Conservation (phyloP, 768 basidiomycete genomes). For the Lactarius vividus region DNA sequence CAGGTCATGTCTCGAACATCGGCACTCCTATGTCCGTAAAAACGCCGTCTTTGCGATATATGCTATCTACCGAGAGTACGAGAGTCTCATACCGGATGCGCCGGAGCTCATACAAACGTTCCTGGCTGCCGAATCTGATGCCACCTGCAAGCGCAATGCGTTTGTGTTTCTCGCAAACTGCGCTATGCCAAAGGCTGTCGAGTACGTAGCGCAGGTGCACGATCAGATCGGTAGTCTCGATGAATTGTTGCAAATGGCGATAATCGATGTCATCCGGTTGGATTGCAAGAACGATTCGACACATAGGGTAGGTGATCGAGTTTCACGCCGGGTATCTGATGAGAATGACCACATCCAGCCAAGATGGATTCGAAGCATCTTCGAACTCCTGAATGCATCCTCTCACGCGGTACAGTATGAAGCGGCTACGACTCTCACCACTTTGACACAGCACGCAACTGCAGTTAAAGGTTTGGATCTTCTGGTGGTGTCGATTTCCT, state of each 20-base stretch:
- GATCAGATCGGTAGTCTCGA: conserved; percentile 82
- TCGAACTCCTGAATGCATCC: conserved; percentile 83
- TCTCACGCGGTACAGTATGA: conserved; percentile 97
- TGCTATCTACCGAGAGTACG: conserved; percentile 91
- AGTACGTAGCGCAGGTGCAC: conserved; percentile 83
- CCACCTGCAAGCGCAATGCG: conserved; percentile 95
- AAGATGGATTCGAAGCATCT: conserved; percentile 92
- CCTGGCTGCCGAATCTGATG: conserved; percentile 92
- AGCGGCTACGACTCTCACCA: conserved; percentile 91
- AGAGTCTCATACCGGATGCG: conserved; percentile 93
- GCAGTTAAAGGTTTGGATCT: conserved; percentile 79
- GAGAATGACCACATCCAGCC: conserved; percentile 45
- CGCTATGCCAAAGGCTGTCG: conserved; percentile 86
- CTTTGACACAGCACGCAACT: conserved; percentile 91
- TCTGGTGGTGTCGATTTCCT: background rate
- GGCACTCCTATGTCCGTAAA: conserved; percentile 97
- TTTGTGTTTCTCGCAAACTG: conserved; percentile 90
- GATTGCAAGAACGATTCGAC: conserved; percentile 86
- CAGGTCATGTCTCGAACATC: conserved; percentile 92
- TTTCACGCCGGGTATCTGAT: background rate
- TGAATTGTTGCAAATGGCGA: conserved; percentile 91
- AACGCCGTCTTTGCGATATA: conserved; percentile 97
- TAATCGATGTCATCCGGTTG: conserved; percentile 89
- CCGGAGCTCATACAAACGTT: conserved; percentile 96
- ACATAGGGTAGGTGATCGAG: conserved; percentile 59